Conservation (phyloP, 2,329 filamentous ascomycete species). For the Orbilia javanica region DNA sequence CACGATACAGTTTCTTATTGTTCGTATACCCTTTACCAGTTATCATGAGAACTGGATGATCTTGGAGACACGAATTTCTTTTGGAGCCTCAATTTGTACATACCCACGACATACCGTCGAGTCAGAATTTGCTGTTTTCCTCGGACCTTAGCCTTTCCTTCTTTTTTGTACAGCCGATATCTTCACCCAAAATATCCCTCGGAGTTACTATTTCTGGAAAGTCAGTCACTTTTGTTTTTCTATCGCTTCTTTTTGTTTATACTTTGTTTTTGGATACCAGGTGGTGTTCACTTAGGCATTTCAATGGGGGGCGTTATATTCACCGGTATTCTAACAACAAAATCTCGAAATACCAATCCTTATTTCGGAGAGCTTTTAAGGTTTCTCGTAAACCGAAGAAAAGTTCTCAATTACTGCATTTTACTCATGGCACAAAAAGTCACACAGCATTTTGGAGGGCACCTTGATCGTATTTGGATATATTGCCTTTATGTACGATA, state of each 20-base stretch:
- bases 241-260: slow-evolving; percentile 36
- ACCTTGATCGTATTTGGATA: slow-evolving; percentile 40
- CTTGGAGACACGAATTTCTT: slow-evolving; percentile 50
- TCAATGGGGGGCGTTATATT: slow-evolving; percentile 45
- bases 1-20: slow-evolving; percentile 55
- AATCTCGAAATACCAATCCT: slow-evolving; percentile 35
- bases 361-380: slow-evolving; percentile 48
- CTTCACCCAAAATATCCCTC: slow-evolving; percentile 45
- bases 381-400: slow-evolving; percentile 25
- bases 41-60: slow-evolving; percentile 55
- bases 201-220: slow-evolving; percentile 42
- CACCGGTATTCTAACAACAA: slow-evolving; percentile 25
- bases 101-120: slow-evolving; percentile 20
- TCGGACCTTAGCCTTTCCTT: slow-evolving; percentile 55
- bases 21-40: slow-evolving; percentile 52
- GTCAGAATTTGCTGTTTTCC: slow-evolving; percentile 23
- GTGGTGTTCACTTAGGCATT: slow-evolving; percentile 57
- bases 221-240: slow-evolving; percentile 10
- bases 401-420: slow-evolving; percentile 49
- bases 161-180: slow-evolving; percentile 47
- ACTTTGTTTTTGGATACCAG: slow-evolving; percentile 53
- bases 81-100: slow-evolving; percentile 36
- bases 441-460: slow-evolving; percentile 48
- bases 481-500: slow-evolving; percentile 48
- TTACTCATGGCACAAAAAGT: slow-evolving; percentile 48